These are phyloP conservation scores for Fusarium coffeatum DNA, from an alignment of 2,329 filamentous ascomycete species.

Conservation along the genomic window DNA sequence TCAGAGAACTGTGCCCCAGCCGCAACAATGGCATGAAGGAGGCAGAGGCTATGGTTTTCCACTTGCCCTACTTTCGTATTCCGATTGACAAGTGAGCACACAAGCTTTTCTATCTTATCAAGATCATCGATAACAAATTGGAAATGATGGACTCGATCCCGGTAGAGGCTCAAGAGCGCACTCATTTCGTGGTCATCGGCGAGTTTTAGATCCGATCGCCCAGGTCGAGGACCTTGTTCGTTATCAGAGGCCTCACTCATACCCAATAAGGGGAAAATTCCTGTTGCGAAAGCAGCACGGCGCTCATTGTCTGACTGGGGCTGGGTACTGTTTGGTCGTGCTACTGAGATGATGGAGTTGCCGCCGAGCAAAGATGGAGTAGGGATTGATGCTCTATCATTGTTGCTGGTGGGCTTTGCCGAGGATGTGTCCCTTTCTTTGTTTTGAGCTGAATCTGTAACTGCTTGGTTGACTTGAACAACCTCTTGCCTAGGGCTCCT, in stretches of 20 bases:
- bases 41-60: slow-evolving; percentile 14
- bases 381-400: not conserved
- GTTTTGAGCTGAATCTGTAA: accelerated
- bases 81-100: slow-evolving; percentile 23
- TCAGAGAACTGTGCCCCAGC: slow-evolving; percentile 39
- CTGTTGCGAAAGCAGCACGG: slow-evolving; percentile 27
- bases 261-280: slow-evolving; percentile 31
- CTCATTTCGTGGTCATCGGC: slow-evolving; percentile 26
- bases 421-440: accelerated
- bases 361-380: slow-evolving; percentile 20
- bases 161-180: slow-evolving; percentile 28
- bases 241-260: not conserved
- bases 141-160: slow-evolving; percentile 27
- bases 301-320: slow-evolving; percentile 18
- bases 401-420: accelerated
- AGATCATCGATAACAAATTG: slow-evolving; percentile 29
- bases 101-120: slow-evolving; percentile 12
- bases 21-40: slow-evolving; percentile 38
- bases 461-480: not conserved
- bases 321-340: slow-evolving; percentile 3
- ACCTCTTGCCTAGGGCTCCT: not conserved
- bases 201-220: not conserved
- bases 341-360: slow-evolving; percentile 32
- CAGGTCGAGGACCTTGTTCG: not conserved
- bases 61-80: not conserved